Base-by-base conservation (phyloP, 148 eudicot species). In the Fallopia convolvulus region DNA sequence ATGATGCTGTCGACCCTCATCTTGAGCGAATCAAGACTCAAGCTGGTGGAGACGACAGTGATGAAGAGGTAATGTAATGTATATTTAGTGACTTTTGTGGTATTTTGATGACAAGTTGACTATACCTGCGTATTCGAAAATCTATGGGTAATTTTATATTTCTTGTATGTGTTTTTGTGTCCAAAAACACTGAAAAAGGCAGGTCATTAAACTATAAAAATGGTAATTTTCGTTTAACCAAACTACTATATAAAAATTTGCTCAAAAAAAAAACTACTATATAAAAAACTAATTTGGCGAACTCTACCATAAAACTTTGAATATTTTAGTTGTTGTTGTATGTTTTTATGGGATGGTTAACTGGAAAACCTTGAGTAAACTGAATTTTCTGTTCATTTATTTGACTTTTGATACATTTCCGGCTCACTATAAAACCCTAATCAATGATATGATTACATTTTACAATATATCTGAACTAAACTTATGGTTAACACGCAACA, bases 1-100 rank as follows among this genome's bases (percentile, higher is more conserved):
- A 92, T 77, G 96, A 92, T 78, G 87, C 85, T 72, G 90, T 93
- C 30, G 98, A 94, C 80, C 95, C 97, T 42, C 98, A 94, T 90
- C 89, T 95, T 75, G 93, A 87, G 83, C 92, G 97, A 52, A 95
- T 95, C 77, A 95, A 56, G 88, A 90, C 84, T 83, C 86, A 76
- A 81, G 90, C 90, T 76, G 90, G 83, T 77, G 88, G 75, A 49
- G 98, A 92, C 53, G 99, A 95, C 70, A 95, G 97, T 79, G 99
- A 94, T 47, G 99, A 95, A 76, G 99, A 92, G 93, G 97, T 91
- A 83, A 44, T 44, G 8, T 44, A 44, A 44, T 44, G 10, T 44
- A 44, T 44, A 44, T 44, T 44, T 8, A 42, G 46, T 8, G 5
- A 6, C 6, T 6, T 42, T 0, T 42, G 46, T 42, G 46, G 0